Percentiles rank a stretch among this genome's conserved stretches.
Conservation (phyloP, 1,139 yeast species). For the Sugiyamaella sp. region DNA sequence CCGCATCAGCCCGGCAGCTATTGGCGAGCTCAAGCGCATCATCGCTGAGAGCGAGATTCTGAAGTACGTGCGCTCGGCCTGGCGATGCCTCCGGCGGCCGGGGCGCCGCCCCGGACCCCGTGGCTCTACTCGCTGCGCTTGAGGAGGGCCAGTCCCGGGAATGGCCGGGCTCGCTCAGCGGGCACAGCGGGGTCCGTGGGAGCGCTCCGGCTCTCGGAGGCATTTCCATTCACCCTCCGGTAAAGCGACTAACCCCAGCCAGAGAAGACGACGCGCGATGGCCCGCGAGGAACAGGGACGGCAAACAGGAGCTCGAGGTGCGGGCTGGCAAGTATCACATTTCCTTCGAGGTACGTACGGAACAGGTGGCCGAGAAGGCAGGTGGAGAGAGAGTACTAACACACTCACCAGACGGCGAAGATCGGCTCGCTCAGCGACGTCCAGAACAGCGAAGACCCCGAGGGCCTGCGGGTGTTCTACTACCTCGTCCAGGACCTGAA, state of each 20-base stretch:
- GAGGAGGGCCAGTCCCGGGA: too few relatives aligned
- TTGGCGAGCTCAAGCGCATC: slow-evolving; percentile 44
- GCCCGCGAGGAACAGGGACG: slow-evolving; percentile 49
- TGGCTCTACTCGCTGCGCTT: background rate
- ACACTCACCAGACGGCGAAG: slow-evolving; percentile 40
- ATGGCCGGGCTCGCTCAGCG: too few relatives aligned
- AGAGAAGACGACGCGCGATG: slow-evolving; percentile 48
- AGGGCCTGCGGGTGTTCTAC: slow-evolving; percentile 50
- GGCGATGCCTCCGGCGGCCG: too few relatives aligned
- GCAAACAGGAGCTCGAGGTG: slow-evolving; percentile 51
- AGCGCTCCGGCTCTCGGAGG: too few relatives aligned
- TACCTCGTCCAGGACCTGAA: slow-evolving; percentile 50
- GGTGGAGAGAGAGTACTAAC: too few relatives aligned
- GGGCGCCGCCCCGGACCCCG: too few relatives aligned
- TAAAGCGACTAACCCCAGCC: slow-evolving; percentile 12
- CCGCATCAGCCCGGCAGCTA: slow-evolving; percentile 43
- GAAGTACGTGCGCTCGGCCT: slow-evolving; percentile 27
- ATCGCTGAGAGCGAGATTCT: slow-evolving; percentile 48
- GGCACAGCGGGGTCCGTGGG: too few relatives aligned
- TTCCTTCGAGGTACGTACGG: slow-evolving; percentile 41
- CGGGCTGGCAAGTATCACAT: slow-evolving; percentile 45
- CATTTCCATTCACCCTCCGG: too few relatives aligned
- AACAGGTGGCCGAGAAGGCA: too few relatives aligned
- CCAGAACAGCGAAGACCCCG: slow-evolving; percentile 48
- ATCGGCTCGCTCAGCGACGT: slow-evolving; percentile 48